These are phyloP conservation scores for Reutealis trisperma DNA, from an alignment of 345 rosid genomes.

Conservation along the genomic window DNA sequence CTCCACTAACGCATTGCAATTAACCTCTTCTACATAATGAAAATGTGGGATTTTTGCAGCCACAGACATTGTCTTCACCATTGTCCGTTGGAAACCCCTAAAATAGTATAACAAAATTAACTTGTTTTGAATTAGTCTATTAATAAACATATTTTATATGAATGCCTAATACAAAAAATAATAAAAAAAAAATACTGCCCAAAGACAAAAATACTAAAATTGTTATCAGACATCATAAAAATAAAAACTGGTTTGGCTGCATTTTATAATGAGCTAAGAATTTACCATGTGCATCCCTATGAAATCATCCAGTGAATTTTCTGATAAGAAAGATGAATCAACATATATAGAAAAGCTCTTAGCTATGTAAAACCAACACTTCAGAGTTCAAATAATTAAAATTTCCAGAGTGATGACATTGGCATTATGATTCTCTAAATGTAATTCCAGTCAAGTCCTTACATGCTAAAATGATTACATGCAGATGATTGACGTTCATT, in stretches of 20 bases:
- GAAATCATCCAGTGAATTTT: too few relatives aligned
- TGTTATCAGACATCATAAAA: neutral
- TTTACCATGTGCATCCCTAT: too few relatives aligned
- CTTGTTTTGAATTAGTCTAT: neutral
- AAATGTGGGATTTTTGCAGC: slow-evolving; percentile 94
- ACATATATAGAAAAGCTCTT: too few relatives aligned
- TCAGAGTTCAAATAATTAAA: too few relatives aligned
- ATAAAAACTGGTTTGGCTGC: neutral
- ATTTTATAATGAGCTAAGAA: too few relatives aligned
- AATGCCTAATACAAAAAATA: neutral
- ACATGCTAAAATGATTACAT: neutral
- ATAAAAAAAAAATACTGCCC: neutral
- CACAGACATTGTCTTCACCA: slow-evolving; percentile 95
- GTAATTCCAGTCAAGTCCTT: neutral
- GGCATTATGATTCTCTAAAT: too few relatives aligned
- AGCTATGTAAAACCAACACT: too few relatives aligned
- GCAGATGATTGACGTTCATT: neutral
- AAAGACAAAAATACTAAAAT: neutral
- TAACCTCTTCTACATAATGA: slow-evolving; percentile 89
- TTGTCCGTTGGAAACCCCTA: slow-evolving; percentile 89
- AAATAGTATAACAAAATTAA: slow-evolving; percentile 2
- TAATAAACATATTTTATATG: neutral
- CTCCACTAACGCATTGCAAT: slow-evolving; percentile 72
- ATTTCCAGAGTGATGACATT: too few relatives aligned
- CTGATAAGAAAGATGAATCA: too few relatives aligned